These are phyloP conservation scores for Penicillium sp. DNA, from an alignment of 2,329 filamentous ascomycete species.

Conservation along the genomic window DNA sequence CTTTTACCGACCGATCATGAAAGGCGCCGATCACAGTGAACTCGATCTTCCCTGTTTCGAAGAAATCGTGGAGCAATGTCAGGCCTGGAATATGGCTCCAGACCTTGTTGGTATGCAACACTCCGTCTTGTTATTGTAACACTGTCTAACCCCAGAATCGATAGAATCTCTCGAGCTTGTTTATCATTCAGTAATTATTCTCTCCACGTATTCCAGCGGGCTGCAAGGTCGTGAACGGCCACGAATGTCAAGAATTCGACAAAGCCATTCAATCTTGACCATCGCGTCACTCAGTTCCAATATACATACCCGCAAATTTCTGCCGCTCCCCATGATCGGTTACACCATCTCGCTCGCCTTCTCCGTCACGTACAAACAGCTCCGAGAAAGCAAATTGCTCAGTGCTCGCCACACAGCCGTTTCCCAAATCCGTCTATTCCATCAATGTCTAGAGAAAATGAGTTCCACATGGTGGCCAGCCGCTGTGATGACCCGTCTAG, in stretches of 20 bases:
- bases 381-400: slow-evolving; percentile 12
- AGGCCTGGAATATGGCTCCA: not conserved
- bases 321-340: slow-evolving; percentile 16
- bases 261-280: slow-evolving; percentile 2
- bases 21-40: slow-evolving; percentile 3
- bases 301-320: not conserved
- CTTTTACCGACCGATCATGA: slow-evolving; percentile 14
- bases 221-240: slow-evolving; percentile 12
- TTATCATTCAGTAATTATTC: slow-evolving; percentile 17
- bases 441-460: slow-evolving; percentile 11
- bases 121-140: not conserved
- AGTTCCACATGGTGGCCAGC: slow-evolving; percentile 18
- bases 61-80: slow-evolving; percentile 2
- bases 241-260: slow-evolving; percentile 6
- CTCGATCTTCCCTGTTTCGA: slow-evolving; percentile 4
- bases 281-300: slow-evolving; percentile 6
- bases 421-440: slow-evolving; percentile 9
- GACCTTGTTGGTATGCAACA: not conserved
- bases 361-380: slow-evolving; percentile 18
- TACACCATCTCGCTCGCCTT: slow-evolving; percentile 19
- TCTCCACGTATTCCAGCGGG: slow-evolving; percentile 13
- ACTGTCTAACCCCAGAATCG: not conserved
- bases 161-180: slow-evolving; percentile 14
- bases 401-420: slow-evolving; percentile 12
- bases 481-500: slow-evolving; percentile 15